These are phyloP conservation scores for Botrytis hyacinthi DNA, from an alignment of 2,329 filamentous ascomycete genomes.

Conservation along the genomic window DNA sequence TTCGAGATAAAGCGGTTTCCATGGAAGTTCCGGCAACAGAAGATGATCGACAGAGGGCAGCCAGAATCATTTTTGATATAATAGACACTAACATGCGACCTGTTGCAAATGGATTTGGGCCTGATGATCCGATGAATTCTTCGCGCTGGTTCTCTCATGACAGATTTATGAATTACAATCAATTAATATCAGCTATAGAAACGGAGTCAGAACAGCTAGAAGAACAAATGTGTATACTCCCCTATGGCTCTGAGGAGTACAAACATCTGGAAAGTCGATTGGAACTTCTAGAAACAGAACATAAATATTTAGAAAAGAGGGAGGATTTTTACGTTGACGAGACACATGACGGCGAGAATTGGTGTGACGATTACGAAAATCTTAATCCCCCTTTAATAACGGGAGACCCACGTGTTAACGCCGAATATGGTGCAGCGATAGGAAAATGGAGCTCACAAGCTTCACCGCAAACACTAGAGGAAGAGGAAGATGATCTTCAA, in stretches of 20 bases:
- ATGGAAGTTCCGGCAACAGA: neutral
- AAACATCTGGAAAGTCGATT: neutral
- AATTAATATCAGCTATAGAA: neutral
- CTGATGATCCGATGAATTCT: neutral
- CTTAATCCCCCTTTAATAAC: neutral
- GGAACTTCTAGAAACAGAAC: neutral
- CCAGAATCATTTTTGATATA: neutral
- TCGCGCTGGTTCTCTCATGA: neutral
- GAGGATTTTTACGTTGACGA: neutral
- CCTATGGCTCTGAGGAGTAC: neutral
- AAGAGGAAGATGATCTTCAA: neutral
- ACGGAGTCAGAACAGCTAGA: neutral
- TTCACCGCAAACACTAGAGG: neutral
- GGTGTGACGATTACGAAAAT: neutral
- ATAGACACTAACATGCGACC: neutral
- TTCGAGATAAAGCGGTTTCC: neutral
- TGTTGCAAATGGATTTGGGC: neutral
- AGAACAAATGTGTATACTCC: neutral
- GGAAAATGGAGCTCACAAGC: neutral
- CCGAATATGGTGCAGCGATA: neutral
- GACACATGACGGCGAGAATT: neutral
- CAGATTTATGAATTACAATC: neutral
- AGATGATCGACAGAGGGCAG: neutral
- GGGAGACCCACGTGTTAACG: neutral
- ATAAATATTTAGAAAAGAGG: neutral